Evolutionary conservation across 176 grass and related monocot species (phyloP).

Genomic region (Musa acuminata): DNA sequence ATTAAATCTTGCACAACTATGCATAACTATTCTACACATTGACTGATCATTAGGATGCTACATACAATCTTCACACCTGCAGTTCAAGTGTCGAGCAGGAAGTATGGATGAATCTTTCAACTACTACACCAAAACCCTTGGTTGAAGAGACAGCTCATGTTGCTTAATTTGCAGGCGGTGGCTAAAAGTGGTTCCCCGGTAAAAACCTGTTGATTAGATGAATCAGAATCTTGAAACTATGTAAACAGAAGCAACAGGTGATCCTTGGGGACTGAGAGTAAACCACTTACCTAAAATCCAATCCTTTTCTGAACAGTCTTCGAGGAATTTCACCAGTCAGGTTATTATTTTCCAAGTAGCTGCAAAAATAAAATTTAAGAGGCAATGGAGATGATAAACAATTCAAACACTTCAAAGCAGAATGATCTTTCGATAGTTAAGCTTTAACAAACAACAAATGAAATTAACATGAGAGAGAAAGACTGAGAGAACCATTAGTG

Average conservation of each 20-base stretch:
- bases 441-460: conserved; percentile 4
- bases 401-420: background rate
- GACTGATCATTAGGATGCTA: background rate
- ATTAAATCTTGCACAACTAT: background rate
- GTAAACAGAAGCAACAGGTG: background rate
- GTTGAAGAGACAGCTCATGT: background rate
- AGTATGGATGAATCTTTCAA: background rate
- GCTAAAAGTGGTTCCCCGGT: conserved; percentile 45
- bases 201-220: conserved; percentile 35
- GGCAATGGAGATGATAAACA: background rate
- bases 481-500: too few species aligned
- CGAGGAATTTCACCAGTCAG: conserved; percentile 53
- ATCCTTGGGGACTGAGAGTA: background rate
- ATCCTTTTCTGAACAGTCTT: conserved; percentile 43
- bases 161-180: background rate
- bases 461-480: background rate
- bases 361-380: conserved; percentile 30
- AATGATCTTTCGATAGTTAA: background rate
- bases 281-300: conserved; percentile 47
- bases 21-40: background rate
- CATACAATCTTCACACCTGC: background rate
- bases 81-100: background rate
- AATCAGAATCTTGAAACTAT: conserved; percentile 8
- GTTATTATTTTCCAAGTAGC: conserved; percentile 68
- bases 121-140: background rate